These are phyloP conservation scores for Liquidambar formosana DNA, from an alignment of 164 flowering plant species.

Conservation along the genomic window DNA sequence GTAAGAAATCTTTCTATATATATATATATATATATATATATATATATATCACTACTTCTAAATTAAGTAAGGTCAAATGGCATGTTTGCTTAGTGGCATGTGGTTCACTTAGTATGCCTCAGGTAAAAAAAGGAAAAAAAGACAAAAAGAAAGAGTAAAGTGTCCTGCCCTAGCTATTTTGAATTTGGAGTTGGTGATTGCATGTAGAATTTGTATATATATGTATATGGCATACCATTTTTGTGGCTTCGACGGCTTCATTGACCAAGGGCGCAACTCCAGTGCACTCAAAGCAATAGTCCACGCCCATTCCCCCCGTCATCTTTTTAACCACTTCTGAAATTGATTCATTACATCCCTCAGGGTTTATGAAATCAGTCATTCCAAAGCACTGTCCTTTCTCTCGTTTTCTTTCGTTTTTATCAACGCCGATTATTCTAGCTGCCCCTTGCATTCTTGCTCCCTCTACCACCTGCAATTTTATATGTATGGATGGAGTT, in stretches of 20 bases:
- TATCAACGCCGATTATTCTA: conserved; percentile 49
- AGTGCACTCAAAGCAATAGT: conserved; percentile 53
- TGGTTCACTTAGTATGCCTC: too few relatives aligned
- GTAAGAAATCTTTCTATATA: neutral
- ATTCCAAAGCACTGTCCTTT: conserved; percentile 43
- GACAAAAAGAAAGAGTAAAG: too few relatives aligned
- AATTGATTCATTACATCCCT: conserved; percentile 22
- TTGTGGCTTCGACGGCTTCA: conserved; percentile 41
- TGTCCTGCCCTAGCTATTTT: too few relatives aligned
- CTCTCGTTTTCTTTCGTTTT: conserved; percentile 27
- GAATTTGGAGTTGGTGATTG: too few relatives aligned
- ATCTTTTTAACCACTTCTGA: conserved; percentile 36
- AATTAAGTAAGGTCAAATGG: too few relatives aligned
- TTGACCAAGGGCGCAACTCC: conserved; percentile 31
- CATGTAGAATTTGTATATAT: neutral
- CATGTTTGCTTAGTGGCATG: too few relatives aligned
- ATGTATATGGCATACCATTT: conserved; percentile 25
- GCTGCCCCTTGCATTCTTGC: conserved; percentile 42
- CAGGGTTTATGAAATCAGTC: conserved; percentile 53
- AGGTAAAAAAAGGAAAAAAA: too few relatives aligned
- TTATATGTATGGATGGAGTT: too few relatives aligned
- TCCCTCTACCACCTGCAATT: conserved; percentile 37
- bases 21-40: too few relatives aligned
- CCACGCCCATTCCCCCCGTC: conserved; percentile 56
- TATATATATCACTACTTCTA: too few relatives aligned